phyloP scores from a whole-genome alignment of 2,329 filamentous ascomycete genomes.

The Talaromyces atroroseus region DNA sequence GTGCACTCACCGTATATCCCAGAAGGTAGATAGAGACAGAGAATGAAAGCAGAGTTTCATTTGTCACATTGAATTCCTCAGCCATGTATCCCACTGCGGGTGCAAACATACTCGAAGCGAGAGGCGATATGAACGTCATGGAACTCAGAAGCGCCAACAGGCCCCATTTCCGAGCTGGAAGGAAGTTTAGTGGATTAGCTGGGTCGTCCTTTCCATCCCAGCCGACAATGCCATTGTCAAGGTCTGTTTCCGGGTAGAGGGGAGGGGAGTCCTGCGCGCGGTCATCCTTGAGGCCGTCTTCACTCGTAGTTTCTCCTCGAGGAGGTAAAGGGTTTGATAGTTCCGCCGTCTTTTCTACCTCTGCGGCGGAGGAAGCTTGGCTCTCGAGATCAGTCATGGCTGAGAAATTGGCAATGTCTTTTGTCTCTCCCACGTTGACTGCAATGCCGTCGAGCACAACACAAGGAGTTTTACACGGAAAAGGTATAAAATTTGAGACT shows the following conservation, averaged over 20 bases:
- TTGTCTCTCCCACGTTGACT: neutral
- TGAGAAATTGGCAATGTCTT: neutral
- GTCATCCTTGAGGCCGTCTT: neutral
- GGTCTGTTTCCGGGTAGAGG: conserved; percentile 11
- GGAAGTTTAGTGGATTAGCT: conserved; percentile 36
- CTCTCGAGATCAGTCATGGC: neutral
- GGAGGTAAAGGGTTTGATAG: too few species aligned
- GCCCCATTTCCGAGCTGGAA: conserved; percentile 29
- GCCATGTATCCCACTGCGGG: conserved; percentile 60
- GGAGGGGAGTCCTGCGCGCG: neutral
- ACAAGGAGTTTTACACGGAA: neutral
- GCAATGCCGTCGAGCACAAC: neutral
- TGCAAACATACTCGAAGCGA: conserved; percentile 59
- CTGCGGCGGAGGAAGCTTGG: neutral
- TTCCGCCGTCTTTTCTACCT: neutral
- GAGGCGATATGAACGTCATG: conserved; percentile 33
- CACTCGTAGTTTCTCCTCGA: neutral
- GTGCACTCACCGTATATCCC: conserved; percentile 39
- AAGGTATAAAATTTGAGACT: neutral
- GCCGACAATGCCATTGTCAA: conserved; percentile 11
- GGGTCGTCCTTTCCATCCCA: conserved; percentile 25
- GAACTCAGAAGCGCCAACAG: conserved; percentile 29
- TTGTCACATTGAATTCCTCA: conserved; percentile 51
- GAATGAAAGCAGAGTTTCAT: conserved; percentile 53
- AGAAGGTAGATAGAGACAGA: conserved; percentile 56